Evolutionary conservation across 2,329 filamentous ascomycete genomes (phyloP).

Genomic region (Lachnellula arida): DNA sequence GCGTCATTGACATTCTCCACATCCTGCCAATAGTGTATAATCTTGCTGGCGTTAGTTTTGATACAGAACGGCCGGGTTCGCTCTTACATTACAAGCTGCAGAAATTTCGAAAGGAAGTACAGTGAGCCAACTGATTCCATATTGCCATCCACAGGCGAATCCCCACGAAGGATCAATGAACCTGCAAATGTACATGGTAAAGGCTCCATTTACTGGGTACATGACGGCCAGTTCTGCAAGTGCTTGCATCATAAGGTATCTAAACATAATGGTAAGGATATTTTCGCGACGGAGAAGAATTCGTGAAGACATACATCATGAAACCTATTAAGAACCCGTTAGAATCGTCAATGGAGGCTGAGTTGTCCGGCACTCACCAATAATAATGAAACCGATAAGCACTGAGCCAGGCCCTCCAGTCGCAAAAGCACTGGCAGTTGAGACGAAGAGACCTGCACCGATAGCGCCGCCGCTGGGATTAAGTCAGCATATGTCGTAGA

Average conservation of each 20-base stretch:
- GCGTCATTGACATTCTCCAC: conserved; percentile 42
- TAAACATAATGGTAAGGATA: neutral
- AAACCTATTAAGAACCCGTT: neutral
- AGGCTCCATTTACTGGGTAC: conserved; percentile 89
- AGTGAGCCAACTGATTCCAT: conserved; percentile 80
- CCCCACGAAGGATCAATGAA: conserved; percentile 93
- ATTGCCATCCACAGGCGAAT: conserved; percentile 88
- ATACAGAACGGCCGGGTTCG: no score
- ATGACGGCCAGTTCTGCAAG: conserved; percentile 86
- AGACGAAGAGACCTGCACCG: conserved; percentile 59
- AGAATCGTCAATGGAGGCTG: no score
- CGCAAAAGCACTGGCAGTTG: conserved; percentile 37
- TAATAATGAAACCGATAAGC: conserved; percentile 28
- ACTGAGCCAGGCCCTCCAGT: conserved; percentile 34
- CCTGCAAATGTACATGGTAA: conserved; percentile 86
- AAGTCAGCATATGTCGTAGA: no score
- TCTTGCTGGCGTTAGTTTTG: conserved; percentile 32
- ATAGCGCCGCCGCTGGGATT: conserved; percentile 21
- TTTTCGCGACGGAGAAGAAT: conserved; percentile 59
- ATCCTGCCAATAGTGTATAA: conserved; percentile 69
- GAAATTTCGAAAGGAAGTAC: conserved; percentile 81
- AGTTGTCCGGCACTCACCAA: conserved; percentile 57
- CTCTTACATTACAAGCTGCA: conserved; percentile 60
- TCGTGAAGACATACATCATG: conserved; percentile 62
- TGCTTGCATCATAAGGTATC: conserved; percentile 49